phyloP scores from a whole-genome alignment of 106 monocot species.

The Allium sativum region DNA sequence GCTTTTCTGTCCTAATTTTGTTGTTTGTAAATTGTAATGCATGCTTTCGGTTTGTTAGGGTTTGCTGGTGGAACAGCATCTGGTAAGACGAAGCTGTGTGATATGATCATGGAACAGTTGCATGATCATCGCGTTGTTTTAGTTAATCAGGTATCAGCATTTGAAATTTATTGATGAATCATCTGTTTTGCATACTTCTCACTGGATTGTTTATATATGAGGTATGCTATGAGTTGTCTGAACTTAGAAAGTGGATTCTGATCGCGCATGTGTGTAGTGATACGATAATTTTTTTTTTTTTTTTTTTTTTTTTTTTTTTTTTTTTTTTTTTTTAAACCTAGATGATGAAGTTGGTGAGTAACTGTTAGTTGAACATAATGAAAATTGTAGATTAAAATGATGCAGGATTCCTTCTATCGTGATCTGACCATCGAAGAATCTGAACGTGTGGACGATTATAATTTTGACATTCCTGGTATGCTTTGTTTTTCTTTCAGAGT shows the following conservation, averaged over 20 bases:
- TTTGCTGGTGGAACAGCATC: constrained; percentile 69
- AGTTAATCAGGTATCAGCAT: constrained; percentile 39
- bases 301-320: no score
- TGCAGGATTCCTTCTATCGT: constrained; percentile 86
- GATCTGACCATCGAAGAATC: constrained; percentile 74
- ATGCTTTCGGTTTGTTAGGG: constrained; percentile 17
- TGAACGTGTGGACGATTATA: constrained; percentile 65
- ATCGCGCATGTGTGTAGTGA: no score
- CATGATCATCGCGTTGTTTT: constrained; percentile 66
- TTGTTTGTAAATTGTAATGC: not conserved
- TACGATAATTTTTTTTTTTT: no score
- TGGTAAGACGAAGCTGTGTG: constrained; percentile 77
- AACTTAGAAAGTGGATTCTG: no score
- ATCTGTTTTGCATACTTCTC: not conserved
- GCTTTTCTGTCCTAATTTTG: not conserved
- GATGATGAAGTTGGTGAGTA: no score
- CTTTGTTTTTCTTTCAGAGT: no score
- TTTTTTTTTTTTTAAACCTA: no score
- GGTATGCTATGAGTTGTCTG: not conserved
- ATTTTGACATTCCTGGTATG: constrained; percentile 95
- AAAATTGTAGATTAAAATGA: not conserved
- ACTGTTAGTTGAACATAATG: not conserved
- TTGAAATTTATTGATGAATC: not conserved
- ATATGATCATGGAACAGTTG: constrained; percentile 71
- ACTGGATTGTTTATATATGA: not conserved